These are phyloP conservation scores for Aurantiochytrium sp. DNA, from an alignment of 108 stramenopile species.

Conservation along the genomic window DNA sequence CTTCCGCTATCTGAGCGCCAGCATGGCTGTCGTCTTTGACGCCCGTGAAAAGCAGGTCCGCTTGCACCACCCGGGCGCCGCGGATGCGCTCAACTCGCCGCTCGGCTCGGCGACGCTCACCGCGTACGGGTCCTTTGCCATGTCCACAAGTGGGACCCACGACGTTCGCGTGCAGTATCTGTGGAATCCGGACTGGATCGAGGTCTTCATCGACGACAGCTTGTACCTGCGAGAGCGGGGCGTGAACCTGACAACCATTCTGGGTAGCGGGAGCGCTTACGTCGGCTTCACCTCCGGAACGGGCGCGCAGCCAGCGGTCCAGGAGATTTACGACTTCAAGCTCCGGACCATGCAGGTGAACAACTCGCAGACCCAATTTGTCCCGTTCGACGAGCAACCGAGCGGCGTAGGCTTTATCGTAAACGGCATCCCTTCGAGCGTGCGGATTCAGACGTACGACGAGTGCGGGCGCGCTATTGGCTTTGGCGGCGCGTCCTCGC, in stretches of 20 bases:
- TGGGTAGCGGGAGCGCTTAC: conserved; percentile 12
- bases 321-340: not conserved
- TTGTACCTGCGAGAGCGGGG: not conserved
- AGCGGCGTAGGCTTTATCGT: not conserved
- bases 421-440: not conserved
- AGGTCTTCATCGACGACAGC: not conserved
- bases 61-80: not conserved
- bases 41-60: not conserved
- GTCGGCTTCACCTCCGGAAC: conserved; percentile 14
- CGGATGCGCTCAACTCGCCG: not conserved
- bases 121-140: not conserved
- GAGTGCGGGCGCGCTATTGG: not conserved
- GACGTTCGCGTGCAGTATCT: conserved; percentile 22
- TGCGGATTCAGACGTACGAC: not conserved
- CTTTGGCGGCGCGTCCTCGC: not conserved
- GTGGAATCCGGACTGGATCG: not conserved
- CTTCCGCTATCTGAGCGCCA: not conserved
- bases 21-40: not conserved
- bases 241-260: not conserved
- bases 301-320: not conserved
- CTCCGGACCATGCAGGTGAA: not conserved
- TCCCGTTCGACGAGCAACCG: not conserved
- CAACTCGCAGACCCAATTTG: not conserved
- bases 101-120: not conserved
- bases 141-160: not conserved